phyloP scores from a whole-genome alignment of 306 rosid species.

The Gleditsia sinensis region DNA sequence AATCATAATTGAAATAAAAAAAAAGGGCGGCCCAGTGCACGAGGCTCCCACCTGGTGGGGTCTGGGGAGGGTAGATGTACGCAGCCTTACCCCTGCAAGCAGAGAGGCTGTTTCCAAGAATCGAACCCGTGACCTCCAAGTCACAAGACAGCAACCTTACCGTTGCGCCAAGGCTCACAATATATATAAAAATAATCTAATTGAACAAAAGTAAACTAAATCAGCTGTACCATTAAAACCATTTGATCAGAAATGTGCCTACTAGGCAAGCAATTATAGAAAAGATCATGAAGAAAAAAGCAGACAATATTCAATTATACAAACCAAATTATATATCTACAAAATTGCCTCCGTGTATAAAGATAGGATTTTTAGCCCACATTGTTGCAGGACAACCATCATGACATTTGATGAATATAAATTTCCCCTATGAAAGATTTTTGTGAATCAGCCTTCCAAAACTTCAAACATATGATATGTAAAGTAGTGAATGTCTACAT shows the following conservation, averaged over 20 bases:
- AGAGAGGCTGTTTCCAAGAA: too few relatives aligned
- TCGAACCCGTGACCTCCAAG: too few relatives aligned
- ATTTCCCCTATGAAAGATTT: neutral
- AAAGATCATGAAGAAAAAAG: slow-evolving; percentile 28
- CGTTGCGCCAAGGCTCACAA: too few relatives aligned
- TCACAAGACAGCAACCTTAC: too few relatives aligned
- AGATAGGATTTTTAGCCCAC: neutral
- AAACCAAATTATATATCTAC: slow-evolving; percentile 3
- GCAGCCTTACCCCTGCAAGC: too few relatives aligned
- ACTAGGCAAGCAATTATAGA: neutral
- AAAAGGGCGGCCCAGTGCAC: too few relatives aligned
- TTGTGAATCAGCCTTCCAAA: too few relatives aligned
- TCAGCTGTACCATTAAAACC: neutral
- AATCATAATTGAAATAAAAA: neutral
- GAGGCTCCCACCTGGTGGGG: too few relatives aligned
- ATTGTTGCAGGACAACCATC: slow-evolving; percentile 10
- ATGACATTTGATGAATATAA: neutral
- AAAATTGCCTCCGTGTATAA: neutral
- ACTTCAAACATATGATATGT: too few relatives aligned
- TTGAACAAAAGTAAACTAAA: slow-evolving; percentile 3
- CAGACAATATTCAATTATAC: neutral
- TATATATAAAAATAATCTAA: too few relatives aligned
- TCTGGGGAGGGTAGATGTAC: too few relatives aligned
- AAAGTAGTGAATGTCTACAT: too few relatives aligned
- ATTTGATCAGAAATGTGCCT: slow-evolving; percentile 12